These are phyloP conservation scores for Penicillium capsulatum DNA, from an alignment of 2,329 filamentous ascomycete genomes.

Conservation along the genomic window DNA sequence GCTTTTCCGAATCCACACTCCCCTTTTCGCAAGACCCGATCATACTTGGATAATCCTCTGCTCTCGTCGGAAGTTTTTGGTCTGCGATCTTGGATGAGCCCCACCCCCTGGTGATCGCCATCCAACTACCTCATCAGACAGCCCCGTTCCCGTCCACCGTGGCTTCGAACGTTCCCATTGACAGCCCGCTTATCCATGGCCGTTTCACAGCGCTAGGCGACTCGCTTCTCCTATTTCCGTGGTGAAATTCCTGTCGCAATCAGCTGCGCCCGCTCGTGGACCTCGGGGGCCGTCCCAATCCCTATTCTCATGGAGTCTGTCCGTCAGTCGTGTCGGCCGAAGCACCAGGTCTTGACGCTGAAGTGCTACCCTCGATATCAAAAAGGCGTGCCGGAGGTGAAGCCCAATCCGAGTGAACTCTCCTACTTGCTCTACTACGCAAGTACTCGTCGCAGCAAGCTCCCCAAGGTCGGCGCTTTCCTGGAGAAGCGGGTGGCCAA, in stretches of 20 bases:
- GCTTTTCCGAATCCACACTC: neutral
- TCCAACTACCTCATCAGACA: conserved; percentile 23
- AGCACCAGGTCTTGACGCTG: conserved; percentile 92
- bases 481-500: conserved; percentile 88
- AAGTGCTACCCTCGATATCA: conserved; percentile 94
- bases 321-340: conserved; percentile 68
- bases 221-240: neutral
- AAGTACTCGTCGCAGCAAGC: conserved; percentile 87
- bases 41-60: neutral
- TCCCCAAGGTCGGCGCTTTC: conserved; percentile 92
- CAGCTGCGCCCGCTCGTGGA: conserved; percentile 6
- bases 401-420: conserved; percentile 93
- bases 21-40: neutral
- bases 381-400: conserved; percentile 87
- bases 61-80: neutral
- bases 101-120: conserved; percentile 24
- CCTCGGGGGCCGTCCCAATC: conserved; percentile 9
- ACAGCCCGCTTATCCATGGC: conserved; percentile 15
- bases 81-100: conserved; percentile 6
- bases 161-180: conserved; percentile 12
- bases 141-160: conserved; percentile 22
- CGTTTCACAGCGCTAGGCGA: conserved; percentile 2
- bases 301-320: conserved; percentile 52
- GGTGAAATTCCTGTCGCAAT: conserved; percentile 1
- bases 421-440: conserved; percentile 97